Percentiles rank a stretch among this genome's conserved stretches.
These are phyloP conservation scores for Thraustochytrium sp. DNA, from an alignment of 352 stramenopile species.

Conservation along the genomic window DNA sequence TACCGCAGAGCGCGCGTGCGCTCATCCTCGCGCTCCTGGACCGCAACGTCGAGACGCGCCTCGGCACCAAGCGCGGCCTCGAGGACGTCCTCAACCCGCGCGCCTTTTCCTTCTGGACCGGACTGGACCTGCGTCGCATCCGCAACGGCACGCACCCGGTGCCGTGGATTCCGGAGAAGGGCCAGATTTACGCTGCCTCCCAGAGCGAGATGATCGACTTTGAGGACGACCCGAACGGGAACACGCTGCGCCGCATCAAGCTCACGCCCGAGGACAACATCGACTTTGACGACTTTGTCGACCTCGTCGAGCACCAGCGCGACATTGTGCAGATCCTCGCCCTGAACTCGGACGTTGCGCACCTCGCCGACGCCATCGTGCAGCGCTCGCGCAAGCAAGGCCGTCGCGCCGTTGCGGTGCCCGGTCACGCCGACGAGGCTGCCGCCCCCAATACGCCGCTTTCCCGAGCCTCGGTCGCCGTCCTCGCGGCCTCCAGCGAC, in stretches of 20 bases:
- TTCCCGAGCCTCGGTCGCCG: no score
- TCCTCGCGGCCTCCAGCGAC: no score
- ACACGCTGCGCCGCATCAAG: slow-evolving; percentile 19
- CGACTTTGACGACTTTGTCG: slow-evolving; percentile 43
- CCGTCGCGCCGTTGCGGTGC: no score
- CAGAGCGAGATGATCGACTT: slow-evolving; percentile 43
- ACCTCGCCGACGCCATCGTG: not conserved
- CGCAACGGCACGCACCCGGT: not conserved
- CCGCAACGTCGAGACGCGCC: slow-evolving; percentile 24
- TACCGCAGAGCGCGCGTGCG: not conserved
- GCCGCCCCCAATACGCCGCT: no score
- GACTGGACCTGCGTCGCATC: slow-evolving; percentile 9
- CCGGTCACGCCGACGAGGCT: no score
- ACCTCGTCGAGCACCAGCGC: slow-evolving; percentile 15
- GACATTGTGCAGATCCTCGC: slow-evolving; percentile 25
- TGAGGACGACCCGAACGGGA: slow-evolving; percentile 37
- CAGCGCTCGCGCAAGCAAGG: not conserved
- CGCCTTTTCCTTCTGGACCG: slow-evolving; percentile 40
- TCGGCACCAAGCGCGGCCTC: slow-evolving; percentile 19
- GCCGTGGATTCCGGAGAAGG: slow-evolving; percentile 34
- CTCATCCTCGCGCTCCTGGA: slow-evolving; percentile 26
- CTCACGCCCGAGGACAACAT: slow-evolving; percentile 16
- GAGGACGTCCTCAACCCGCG: slow-evolving; percentile 23
- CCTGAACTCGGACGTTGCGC: not conserved
- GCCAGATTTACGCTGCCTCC: slow-evolving; percentile 29